These are phyloP conservation scores for Acer yangbiense DNA, from an alignment of 345 rosid genomes.

Conservation along the genomic window DNA sequence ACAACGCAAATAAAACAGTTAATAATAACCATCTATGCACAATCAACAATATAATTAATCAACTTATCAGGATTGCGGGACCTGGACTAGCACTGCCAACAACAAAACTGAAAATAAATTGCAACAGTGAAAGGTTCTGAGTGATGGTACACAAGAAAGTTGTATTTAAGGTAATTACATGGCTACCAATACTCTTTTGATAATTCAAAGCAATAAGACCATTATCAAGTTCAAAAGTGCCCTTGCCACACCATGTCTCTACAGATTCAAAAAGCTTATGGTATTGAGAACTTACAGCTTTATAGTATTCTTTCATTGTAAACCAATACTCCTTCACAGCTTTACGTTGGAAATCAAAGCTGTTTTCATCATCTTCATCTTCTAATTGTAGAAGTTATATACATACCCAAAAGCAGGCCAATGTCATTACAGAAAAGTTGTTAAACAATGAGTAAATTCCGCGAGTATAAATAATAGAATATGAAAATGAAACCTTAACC, in stretches of 20 bases:
- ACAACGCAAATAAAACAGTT: slow-evolving; percentile 20
- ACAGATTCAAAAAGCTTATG: too few relatives aligned
- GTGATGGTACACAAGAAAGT: background rate
- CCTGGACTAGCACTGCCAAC: too few relatives aligned
- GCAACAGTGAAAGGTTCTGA: too few relatives aligned
- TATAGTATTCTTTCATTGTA: slow-evolving; percentile 61
- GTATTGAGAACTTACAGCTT: slow-evolving; percentile 50
- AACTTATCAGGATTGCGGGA: background rate
- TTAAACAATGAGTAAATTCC: background rate
- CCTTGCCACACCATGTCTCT: background rate
- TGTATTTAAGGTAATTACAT: background rate
- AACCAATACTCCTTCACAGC: slow-evolving; percentile 58
- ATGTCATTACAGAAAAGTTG: slow-evolving; percentile 4
- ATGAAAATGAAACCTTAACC: background rate
- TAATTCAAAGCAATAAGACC: slow-evolving; percentile 2
- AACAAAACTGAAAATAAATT: too few relatives aligned
- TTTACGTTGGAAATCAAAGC: slow-evolving; percentile 48
- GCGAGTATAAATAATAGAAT: background rate
- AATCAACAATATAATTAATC: background rate
- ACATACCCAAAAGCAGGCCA: slow-evolving; percentile 20
- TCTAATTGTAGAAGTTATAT: slow-evolving; percentile 23
- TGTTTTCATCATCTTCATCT: slow-evolving; percentile 47
- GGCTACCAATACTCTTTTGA: background rate
- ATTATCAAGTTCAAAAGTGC: too few relatives aligned
- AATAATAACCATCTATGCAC: background rate